A percentile compares a stretch with the other conserved stretches of the same genome.
Conservation (phyloP, 352 stramenopile species). For the Phytophthora constricta region DNA sequence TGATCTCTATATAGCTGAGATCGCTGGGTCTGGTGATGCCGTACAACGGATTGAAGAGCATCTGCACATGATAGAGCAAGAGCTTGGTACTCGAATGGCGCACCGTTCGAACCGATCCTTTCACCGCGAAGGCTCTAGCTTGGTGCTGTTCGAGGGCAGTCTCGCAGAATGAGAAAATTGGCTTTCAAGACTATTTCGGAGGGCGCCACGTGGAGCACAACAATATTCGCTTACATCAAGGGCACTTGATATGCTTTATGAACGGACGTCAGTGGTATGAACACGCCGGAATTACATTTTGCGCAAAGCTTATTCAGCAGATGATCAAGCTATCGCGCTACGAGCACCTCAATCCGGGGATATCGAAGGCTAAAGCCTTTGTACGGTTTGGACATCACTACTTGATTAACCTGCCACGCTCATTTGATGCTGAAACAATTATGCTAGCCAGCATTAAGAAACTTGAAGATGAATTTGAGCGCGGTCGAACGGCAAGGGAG, state of each 20-base stretch:
- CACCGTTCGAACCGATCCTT: conserved; percentile 54
- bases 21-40: conserved; percentile 63
- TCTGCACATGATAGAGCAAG: conserved; percentile 67
- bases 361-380: conserved; percentile 64
- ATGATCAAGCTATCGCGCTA: conserved; percentile 82
- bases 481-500: conserved; percentile 69
- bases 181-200: conserved; percentile 75
- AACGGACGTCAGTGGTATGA: conserved; percentile 76
- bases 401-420: conserved; percentile 78
- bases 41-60: conserved; percentile 71
- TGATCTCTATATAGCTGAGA: conserved; percentile 78
- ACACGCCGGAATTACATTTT: conserved; percentile 63
- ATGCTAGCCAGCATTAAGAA: conserved; percentile 73
- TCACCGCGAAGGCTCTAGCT: conserved; percentile 64
- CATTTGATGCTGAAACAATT: conserved; percentile 81
- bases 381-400: conserved; percentile 84
- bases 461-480: conserved; percentile 81
- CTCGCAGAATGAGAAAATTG: conserved; percentile 67
- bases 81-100: conserved; percentile 59
- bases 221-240: conserved; percentile 63
- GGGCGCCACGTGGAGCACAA: conserved; percentile 62
- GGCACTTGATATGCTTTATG: conserved; percentile 77
- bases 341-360: conserved; percentile 58
- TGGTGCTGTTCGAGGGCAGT: conserved; percentile 80
- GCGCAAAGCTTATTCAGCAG: conserved; percentile 76